phyloP scores from a whole-genome alignment of 2,329 filamentous ascomycete genomes.

The Tolypocladium endophyticum region DNA sequence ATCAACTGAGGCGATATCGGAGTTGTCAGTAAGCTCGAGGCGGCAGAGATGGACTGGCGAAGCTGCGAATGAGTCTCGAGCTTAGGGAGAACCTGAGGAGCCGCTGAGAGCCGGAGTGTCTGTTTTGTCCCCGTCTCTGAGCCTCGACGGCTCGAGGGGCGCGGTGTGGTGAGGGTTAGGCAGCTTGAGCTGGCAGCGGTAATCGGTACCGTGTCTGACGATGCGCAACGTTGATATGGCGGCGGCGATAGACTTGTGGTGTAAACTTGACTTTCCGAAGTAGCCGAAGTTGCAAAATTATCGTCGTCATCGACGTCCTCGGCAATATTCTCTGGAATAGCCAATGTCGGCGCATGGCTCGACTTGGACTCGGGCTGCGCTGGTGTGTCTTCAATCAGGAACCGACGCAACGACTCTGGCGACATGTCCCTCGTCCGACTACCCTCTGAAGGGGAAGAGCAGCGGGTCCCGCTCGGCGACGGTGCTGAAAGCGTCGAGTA shows the following conservation, averaged over 20 bases:
- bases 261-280: slow-evolving; percentile 32
- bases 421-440: slow-evolving; percentile 40
- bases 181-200: slow-evolving; percentile 12
- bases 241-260: slow-evolving; percentile 42
- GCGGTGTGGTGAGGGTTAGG: slow-evolving; percentile 12
- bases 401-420: slow-evolving; percentile 42
- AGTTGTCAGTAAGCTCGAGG: slow-evolving; percentile 19
- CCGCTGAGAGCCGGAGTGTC: slow-evolving; percentile 9
- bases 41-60: slow-evolving; percentile 17
- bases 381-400: slow-evolving; percentile 36
- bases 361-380: slow-evolving; percentile 13
- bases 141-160: slow-evolving; percentile 6
- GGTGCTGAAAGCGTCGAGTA: slow-evolving; percentile 1
- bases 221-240: slow-evolving; percentile 30
- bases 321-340: slow-evolving; percentile 24
- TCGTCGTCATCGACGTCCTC: slow-evolving; percentile 45
- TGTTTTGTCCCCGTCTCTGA: slow-evolving; percentile 4
- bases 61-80: slow-evolving; percentile 11
- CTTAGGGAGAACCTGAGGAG: slow-evolving; percentile 9
- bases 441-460: slow-evolving; percentile 21
- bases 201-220: slow-evolving; percentile 16
- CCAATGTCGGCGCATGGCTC: slow-evolving; percentile 18
- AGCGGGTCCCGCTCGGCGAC: background rate
- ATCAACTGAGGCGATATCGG: slow-evolving; percentile 26
- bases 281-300: slow-evolving; percentile 47